phyloP scores from a whole-genome alignment of 805 yeast species.

The Teunomyces lycoperdinae region DNA sequence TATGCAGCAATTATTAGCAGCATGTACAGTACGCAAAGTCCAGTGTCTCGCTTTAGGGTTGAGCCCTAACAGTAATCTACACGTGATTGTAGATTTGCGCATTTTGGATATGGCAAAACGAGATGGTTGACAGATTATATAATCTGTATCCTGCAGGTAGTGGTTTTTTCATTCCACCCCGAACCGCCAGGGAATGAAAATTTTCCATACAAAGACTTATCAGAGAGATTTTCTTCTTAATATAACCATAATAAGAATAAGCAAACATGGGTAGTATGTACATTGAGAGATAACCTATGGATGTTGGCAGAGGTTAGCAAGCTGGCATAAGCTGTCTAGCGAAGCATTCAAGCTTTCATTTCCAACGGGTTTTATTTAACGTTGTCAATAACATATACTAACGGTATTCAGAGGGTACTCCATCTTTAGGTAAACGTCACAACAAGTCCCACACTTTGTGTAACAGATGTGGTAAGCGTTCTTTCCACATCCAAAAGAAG shows the following conservation, averaged over 20 bases:
- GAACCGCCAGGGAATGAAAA: conserved; percentile 14
- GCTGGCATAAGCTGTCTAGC: background rate
- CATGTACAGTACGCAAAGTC: too few species aligned
- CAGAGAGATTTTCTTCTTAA: conserved; percentile 14
- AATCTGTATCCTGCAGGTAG: background rate
- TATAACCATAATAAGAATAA: conserved; percentile 28
- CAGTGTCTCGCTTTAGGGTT: background rate
- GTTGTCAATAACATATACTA: conserved; percentile 16
- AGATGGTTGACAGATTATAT: background rate
- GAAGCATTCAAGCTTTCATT: background rate
- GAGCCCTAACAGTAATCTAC: background rate
- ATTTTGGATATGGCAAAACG: background rate
- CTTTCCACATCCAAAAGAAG: conserved; percentile 99
- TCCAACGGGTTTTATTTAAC: background rate
- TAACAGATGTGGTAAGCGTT: conserved; percentile 98
- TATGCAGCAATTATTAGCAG: too few species aligned
- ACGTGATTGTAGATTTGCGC: background rate
- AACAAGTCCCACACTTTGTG: conserved; percentile 99
- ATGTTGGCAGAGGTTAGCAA: background rate
- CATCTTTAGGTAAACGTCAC: conserved; percentile 99
- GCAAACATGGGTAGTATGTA: conserved; percentile 71
- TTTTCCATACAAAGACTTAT: conserved; percentile 15
- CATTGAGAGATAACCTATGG: background rate
- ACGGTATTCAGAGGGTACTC: conserved; percentile 82
- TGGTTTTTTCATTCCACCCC: background rate